Evolutionary conservation across 345 rosid genomes (phyloP).

Genomic region (Ailanthus altissimus): DNA sequence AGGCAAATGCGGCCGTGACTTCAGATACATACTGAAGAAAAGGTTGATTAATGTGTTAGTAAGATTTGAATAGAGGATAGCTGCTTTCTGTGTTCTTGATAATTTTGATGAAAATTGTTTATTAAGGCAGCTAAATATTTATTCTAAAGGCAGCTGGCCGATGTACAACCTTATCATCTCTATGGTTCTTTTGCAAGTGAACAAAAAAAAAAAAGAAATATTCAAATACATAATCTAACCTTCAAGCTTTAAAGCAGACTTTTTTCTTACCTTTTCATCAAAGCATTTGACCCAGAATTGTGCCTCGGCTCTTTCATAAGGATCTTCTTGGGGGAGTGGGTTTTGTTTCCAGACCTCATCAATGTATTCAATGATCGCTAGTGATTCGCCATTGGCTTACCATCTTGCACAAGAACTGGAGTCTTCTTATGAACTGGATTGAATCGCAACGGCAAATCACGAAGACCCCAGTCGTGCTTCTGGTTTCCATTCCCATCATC

Average conservation of each 20-base stretch:
- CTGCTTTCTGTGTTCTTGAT: neutral
- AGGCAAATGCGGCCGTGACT: constrained; percentile 11
- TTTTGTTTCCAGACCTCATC: constrained; percentile 30
- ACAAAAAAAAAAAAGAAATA: neutral
- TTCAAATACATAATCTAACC: neutral
- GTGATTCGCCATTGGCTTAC: constrained; percentile 33
- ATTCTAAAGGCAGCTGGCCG: neutral
- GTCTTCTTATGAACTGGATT: constrained; percentile 33
- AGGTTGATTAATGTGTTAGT: neutral
- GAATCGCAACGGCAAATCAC: constrained; percentile 35
- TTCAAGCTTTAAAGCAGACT: neutral
- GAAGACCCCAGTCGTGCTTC: too few relatives aligned
- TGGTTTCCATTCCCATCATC: too few relatives aligned
- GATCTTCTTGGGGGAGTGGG: constrained; percentile 33
- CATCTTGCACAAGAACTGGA: constrained; percentile 36
- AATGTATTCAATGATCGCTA: constrained; percentile 33
- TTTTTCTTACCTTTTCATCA: constrained; percentile 33
- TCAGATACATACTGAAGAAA: constrained; percentile 26
- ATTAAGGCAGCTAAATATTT: neutral
- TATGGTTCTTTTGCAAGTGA: neutral
- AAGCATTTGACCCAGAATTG: constrained; percentile 40
- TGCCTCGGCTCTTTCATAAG: constrained; percentile 25
- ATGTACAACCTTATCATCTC: neutral
- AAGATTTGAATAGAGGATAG: neutral
- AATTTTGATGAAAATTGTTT: neutral